phyloP scores from a whole-genome alignment of 2,329 filamentous ascomycete genomes.

The Curvularia verruculosa region DNA sequence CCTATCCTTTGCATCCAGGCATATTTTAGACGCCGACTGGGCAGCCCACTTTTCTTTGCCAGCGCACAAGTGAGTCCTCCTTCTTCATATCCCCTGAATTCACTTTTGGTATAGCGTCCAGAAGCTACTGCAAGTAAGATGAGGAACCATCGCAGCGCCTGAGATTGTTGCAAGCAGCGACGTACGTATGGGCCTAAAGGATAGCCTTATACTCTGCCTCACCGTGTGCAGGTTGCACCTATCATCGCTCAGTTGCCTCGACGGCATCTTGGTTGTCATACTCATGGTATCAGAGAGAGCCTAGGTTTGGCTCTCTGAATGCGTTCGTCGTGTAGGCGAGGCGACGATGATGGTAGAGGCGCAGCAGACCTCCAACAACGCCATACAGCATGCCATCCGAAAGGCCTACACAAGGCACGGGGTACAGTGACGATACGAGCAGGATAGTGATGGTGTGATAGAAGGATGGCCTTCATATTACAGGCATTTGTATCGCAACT shows the following conservation, averaged over 20 bases:
- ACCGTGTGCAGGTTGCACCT: too few relatives aligned
- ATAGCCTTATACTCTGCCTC: neutral
- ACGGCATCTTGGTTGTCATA: neutral
- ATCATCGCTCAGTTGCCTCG: neutral
- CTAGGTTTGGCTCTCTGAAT: neutral
- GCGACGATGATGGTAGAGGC: neutral
- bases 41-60: neutral
- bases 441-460: neutral
- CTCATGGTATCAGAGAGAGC: neutral
- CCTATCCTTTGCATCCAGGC: neutral
- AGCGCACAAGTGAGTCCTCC: neutral
- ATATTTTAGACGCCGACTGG: neutral
- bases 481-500: neutral
- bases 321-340: neutral
- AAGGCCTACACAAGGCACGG: neutral
- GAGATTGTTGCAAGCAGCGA: too few relatives aligned
- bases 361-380: neutral
- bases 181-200: neutral
- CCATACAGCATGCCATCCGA: neutral
- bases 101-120: neutral
- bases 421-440: neutral
- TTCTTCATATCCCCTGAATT: neutral
- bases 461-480: neutral
- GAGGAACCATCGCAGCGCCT: neutral
- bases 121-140: neutral